phyloP scores from a whole-genome alignment of 23 red algal species.

The Chondrus crispus region DNA sequence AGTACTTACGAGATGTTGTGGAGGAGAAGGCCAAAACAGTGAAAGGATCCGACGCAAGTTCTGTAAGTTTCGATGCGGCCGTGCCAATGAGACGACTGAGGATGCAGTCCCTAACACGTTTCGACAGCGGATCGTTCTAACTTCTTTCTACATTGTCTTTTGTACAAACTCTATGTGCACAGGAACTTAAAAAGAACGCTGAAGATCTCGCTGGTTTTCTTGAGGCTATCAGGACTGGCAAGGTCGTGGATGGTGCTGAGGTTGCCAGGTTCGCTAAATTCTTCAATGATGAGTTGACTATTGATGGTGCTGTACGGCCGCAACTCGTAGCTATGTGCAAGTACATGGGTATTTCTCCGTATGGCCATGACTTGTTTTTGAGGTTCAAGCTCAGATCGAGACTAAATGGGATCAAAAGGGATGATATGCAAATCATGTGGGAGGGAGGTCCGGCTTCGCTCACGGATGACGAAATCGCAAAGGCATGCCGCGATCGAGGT shows the following conservation, averaged over 20 bases:
- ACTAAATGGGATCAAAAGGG: conserved; percentile 89
- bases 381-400: conserved; percentile 77
- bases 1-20: conserved; percentile 96
- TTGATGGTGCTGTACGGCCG: conserved; percentile 82
- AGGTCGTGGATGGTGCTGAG: conserved; percentile 62
- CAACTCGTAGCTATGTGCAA: conserved; percentile 98
- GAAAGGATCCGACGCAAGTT: conserved; percentile 58
- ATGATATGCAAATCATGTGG: conserved; percentile 99
- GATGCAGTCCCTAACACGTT: too few species aligned
- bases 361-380: conserved; percentile 88
- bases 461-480: conserved; percentile 90
- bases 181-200: conserved; percentile 68
- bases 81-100: too few species aligned
- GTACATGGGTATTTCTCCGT: conserved; percentile 94
- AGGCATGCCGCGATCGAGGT: conserved; percentile 94
- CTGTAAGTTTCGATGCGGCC: conserved; percentile 21
- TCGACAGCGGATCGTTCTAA: too few species aligned
- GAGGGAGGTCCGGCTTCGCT: conserved; percentile 89
- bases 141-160: too few species aligned
- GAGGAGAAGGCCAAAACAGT: conserved; percentile 84
- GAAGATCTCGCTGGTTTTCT: conserved; percentile 86
- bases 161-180: background rate
- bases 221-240: conserved; percentile 72
- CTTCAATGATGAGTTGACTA: conserved; percentile 90
- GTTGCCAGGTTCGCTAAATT: conserved; percentile 89